Conservation (phyloP, 345 rosid species). For the Gossypium ekmanianum region DNA sequence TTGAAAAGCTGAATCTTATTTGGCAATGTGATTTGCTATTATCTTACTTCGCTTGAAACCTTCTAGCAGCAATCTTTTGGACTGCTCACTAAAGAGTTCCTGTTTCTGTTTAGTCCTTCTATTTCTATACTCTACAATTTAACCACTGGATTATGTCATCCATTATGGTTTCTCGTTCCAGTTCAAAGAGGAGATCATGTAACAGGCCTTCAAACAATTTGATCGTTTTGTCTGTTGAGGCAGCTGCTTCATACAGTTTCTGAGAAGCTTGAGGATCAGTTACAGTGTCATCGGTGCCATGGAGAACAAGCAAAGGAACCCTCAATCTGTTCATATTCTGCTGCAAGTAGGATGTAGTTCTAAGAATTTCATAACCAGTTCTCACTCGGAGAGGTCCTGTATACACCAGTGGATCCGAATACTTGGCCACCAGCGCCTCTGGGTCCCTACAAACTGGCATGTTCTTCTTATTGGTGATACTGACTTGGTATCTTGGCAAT, state of each 20-base stretch:
- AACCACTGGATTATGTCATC: slow-evolving; percentile 15
- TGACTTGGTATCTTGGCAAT: not conserved
- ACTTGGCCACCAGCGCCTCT: slow-evolving; percentile 6
- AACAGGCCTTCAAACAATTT: slow-evolving; percentile 63
- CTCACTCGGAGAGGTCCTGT: not conserved
- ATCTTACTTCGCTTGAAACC: not conserved
- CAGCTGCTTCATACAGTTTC: slow-evolving; percentile 62
- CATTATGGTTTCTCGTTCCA: slow-evolving; percentile 57
- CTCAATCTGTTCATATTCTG: not conserved
- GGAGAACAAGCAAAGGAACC: slow-evolving; percentile 40
- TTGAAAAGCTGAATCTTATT: not conserved
- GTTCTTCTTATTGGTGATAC: not conserved
- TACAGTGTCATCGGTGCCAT: slow-evolving; percentile 68
- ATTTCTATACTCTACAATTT: not conserved
- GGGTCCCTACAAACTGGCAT: slow-evolving; percentile 4
- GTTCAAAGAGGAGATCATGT: slow-evolving; percentile 88
- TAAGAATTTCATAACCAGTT: slow-evolving; percentile 4
- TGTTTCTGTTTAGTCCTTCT: not conserved
- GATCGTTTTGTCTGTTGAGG: slow-evolving; percentile 64
- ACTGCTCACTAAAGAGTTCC: not conserved
- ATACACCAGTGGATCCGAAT: not conserved
- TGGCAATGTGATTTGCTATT: not conserved
- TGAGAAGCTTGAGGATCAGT: slow-evolving; percentile 60
- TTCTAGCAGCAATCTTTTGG: not conserved
- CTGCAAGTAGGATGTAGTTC: not conserved